A percentile compares a stretch with the other conserved stretches of the same genome.
Conservation (phyloP, 768 basidiomycete genomes). For the Boletus reticuloceps region DNA sequence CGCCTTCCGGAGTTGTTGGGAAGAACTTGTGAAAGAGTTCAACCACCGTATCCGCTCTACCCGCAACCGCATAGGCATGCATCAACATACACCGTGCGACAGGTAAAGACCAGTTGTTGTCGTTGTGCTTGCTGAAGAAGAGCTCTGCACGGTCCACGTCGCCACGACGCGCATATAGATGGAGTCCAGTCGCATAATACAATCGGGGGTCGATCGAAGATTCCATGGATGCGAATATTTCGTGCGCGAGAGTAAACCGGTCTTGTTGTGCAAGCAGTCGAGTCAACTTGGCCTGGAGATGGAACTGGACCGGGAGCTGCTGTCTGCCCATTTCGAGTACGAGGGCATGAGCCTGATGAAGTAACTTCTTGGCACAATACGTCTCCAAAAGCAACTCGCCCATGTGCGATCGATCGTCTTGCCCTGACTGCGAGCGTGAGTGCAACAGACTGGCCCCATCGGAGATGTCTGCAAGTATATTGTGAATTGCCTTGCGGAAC, state of each 20-base stretch:
- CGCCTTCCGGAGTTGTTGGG: slow-evolving; percentile 33
- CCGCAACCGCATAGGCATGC: slow-evolving; percentile 51
- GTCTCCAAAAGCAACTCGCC: slow-evolving; percentile 43
- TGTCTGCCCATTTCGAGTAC: slow-evolving; percentile 40
- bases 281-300: slow-evolving; percentile 36
- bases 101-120: slow-evolving; percentile 23
- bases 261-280: slow-evolving; percentile 42
- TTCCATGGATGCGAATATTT: slow-evolving; percentile 37
- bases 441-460: slow-evolving; percentile 30
- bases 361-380: slow-evolving; percentile 31
- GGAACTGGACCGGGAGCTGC: slow-evolving; percentile 26
- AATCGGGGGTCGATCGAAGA: slow-evolving; percentile 14
- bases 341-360: slow-evolving; percentile 40
- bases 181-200: slow-evolving; percentile 45
- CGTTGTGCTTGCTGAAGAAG: slow-evolving; percentile 39
- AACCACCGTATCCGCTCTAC: slow-evolving; percentile 39
- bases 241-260: slow-evolving; percentile 42
- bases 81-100: slow-evolving; percentile 47
- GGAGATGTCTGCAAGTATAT: slow-evolving; percentile 29
- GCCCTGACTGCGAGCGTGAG: slow-evolving; percentile 23
- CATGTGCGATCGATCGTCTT: slow-evolving; percentile 27
- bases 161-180: slow-evolving; percentile 53
- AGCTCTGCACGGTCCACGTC: slow-evolving; percentile 42
- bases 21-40: slow-evolving; percentile 57
- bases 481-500: slow-evolving; percentile 29